Conservation (phyloP, 2,329 filamentous ascomycete genomes). For the Botryosphaeria dothidea region DNA sequence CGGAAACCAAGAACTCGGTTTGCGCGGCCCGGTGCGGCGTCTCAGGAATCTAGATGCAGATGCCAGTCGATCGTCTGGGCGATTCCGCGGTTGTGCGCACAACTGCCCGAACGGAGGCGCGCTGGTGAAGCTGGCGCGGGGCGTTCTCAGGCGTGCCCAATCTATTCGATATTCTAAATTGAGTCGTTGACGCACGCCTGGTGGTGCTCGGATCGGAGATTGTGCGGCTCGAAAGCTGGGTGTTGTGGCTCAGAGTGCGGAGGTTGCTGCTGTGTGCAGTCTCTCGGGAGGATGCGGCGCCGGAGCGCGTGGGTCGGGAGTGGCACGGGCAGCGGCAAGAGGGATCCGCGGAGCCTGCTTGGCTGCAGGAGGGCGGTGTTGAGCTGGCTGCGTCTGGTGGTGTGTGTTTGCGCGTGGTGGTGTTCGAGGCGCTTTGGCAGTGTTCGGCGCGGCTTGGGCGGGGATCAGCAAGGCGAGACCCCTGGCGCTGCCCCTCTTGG, state of each 20-base stretch:
- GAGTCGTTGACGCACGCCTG: neutral
- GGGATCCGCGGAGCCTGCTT: neutral
- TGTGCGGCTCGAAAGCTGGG: neutral
- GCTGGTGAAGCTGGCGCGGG: neutral
- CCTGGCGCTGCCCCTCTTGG: constrained; percentile 3
- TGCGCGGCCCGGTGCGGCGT: neutral
- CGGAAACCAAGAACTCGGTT: neutral
- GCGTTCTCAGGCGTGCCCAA: neutral
- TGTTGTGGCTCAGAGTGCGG: neutral
- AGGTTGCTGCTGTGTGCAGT: neutral
- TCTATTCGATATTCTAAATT: neutral
- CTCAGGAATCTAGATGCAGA: neutral
- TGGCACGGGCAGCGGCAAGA: neutral
- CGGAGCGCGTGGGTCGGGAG: neutral
- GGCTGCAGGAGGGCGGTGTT: constrained; percentile 1
- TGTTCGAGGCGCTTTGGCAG: neutral
- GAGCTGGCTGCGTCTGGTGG: neutral
- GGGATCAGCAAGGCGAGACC: neutral
- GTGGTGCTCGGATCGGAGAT: constrained; percentile 1
- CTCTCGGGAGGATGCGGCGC: neutral
- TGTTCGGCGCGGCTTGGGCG: too few relatives aligned
- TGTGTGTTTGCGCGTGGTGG: neutral
- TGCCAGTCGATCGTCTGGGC: neutral
- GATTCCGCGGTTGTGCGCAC: neutral
- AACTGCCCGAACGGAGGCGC: neutral